Percentiles rank a stretch among this genome's conserved stretches.
phyloP scores from a whole-genome alignment of 73 alveolate species.

The Tetrahymena elliotti region DNA sequence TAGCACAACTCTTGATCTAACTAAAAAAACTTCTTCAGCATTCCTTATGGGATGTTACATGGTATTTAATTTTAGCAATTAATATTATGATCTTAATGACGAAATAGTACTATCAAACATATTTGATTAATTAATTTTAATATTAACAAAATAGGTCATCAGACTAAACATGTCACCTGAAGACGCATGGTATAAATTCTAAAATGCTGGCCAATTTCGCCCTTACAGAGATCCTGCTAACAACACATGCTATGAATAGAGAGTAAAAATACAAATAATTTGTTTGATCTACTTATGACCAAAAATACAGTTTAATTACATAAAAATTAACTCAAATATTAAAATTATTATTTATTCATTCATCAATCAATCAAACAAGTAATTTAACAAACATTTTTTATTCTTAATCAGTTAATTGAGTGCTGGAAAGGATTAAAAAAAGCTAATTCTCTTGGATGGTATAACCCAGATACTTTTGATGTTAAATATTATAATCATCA shows the following conservation, averaged over 20 bases:
- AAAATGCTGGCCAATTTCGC: background rate
- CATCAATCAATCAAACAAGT: too few species aligned
- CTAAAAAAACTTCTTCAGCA: background rate
- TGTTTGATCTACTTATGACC: background rate
- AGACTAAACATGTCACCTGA: background rate
- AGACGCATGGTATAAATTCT: background rate
- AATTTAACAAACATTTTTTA: background rate
- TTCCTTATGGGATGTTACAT: background rate
- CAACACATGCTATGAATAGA: background rate
- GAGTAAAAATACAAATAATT: background rate
- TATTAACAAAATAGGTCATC: background rate
- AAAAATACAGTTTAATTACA: background rate
- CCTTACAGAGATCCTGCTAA: background rate
- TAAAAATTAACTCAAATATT: too few species aligned
- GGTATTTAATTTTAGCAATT: background rate
- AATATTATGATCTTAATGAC: background rate
- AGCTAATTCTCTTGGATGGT: constrained; percentile 69
- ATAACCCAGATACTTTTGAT: constrained; percentile 51
- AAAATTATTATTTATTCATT: too few species aligned
- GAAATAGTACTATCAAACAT: too few species aligned
- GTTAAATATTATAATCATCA: constrained; percentile 35
- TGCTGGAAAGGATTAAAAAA: constrained; percentile 56
- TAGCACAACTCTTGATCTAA: background rate
- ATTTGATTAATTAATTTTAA: background rate
- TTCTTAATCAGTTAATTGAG: constrained; percentile 11